These are phyloP conservation scores for Magnolia sinica DNA, from an alignment of 164 flowering plant genomes.

Conservation along the genomic window DNA sequence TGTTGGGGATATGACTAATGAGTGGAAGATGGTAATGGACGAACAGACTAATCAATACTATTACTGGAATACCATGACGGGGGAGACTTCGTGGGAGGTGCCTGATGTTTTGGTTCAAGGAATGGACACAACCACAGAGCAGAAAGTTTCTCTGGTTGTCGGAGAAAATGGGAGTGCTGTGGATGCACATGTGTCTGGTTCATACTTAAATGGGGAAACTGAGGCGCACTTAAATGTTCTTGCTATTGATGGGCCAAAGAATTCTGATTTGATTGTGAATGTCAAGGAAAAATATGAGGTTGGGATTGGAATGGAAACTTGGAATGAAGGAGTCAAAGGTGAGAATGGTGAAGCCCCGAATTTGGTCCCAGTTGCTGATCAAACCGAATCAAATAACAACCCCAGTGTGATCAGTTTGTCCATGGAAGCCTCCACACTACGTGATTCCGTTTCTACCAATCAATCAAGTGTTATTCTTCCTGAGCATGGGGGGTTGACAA, in stretches of 20 bases:
- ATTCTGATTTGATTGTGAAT: conserved; percentile 10
- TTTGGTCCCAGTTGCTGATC: conserved; percentile 8
- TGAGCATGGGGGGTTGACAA: conserved; percentile 5
- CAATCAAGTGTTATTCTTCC: conserved; percentile 11
- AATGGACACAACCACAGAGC: conserved; percentile 22
- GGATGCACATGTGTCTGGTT: not conserved
- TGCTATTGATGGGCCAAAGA: conserved; percentile 13
- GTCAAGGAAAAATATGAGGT: conserved; percentile 11
- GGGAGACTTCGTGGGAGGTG: conserved; percentile 95
- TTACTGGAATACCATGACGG: conserved; percentile 89
- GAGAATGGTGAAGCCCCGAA: conserved; percentile 9
- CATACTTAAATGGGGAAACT: conserved; percentile 13
- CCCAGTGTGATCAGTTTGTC: conserved; percentile 1
- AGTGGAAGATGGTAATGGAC: conserved; percentile 87
- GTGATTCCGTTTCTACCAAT: not conserved
- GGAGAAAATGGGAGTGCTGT: conserved; percentile 21
- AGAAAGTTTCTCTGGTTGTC: conserved; percentile 19
- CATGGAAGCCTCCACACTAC: not conserved
- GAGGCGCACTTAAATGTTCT: conserved; percentile 13
- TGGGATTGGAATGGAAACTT: conserved; percentile 18
- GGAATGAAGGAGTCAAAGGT: conserved; percentile 16
- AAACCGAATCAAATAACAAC: conserved; percentile 14
- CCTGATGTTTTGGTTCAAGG: conserved; percentile 52
- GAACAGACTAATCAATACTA: conserved; percentile 76
- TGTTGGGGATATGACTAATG: conserved; percentile 43